Evolutionary conservation across 148 eudicot species (phyloP), one percentile per base, ranked within the genome.

Genomic region (Rhododendron ovatum): DNA sequence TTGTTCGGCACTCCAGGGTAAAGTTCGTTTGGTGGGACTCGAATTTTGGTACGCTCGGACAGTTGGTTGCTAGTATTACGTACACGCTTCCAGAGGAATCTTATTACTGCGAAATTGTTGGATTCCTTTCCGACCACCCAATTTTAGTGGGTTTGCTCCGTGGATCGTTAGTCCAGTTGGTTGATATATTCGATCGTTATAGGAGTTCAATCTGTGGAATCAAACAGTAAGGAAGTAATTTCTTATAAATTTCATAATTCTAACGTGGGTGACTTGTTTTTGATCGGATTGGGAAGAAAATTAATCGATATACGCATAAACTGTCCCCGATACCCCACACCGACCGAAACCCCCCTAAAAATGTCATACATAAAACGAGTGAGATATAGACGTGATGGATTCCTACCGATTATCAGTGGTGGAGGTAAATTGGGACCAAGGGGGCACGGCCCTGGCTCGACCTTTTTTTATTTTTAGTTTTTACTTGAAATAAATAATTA

Each of bases 231-330:
- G 4, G 18, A 14, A 17, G 22, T 4, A 55, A 55, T 55, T 55
- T 18, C 7, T 0, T 1, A 1, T 55, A 55, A 53, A 55, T 4
- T 55, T 4, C 3, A 17, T 18, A 4, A 55, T 17, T 4, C 1
- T 18, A 17, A 55, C 0, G 4, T 55, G 1, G 6, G 1, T 55
- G 1, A 11, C 0, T 0, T 55, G 1, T 18, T 2, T 55, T 55
- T 17, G 3, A 55, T 24, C 22, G 61, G 0, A 55, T 0, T 55
- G 7, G 5, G 4, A 2, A 55, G 0, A 1, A 55, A 55, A 18
- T 17, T 55, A 53, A 20, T 55, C 7, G 17, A 55, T 55, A 17
- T 15, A 53, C 5, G 17, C 4, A 20, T 55, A 18, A 55, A 55
- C 7, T 1, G 22, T 55, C 22, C 22, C 6, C 5, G 3, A 55